Evolutionary conservation across 768 basidiomycete genomes (phyloP).

Genomic region (Mycena polygramma): DNA sequence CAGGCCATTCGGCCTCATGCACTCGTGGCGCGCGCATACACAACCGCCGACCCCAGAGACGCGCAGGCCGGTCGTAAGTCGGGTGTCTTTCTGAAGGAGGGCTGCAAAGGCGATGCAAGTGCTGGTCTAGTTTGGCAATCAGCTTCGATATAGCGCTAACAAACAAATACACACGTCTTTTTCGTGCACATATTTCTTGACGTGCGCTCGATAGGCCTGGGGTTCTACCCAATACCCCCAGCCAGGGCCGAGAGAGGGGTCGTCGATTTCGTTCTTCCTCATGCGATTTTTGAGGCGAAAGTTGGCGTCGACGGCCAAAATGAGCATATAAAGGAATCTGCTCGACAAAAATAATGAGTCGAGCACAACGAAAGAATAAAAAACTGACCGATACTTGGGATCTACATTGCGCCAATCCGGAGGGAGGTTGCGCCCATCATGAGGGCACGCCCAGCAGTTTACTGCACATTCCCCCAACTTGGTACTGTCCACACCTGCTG

Average conservation of each 20-base stretch:
- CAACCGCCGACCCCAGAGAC: constrained; percentile 28
- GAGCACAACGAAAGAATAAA: too few species aligned
- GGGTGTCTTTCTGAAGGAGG: constrained; percentile 21
- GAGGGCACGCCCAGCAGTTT: constrained; percentile 41
- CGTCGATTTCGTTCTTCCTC: constrained; percentile 20
- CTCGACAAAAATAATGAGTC: too few species aligned
- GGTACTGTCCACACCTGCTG: constrained; percentile 13
- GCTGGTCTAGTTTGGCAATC: too few species aligned
- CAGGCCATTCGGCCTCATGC: constrained; percentile 21
- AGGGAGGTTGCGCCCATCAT: constrained; percentile 27
- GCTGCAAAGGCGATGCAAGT: constrained; percentile 38
- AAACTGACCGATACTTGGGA: background rate
- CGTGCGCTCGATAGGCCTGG: background rate
- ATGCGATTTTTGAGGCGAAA: constrained; percentile 42
- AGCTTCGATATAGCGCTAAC: too few species aligned
- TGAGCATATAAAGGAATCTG: constrained; percentile 41
- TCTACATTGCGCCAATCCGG: background rate
- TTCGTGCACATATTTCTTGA: constrained; percentile 9
- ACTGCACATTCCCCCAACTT: constrained; percentile 31
- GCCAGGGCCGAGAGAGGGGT: constrained; percentile 27
- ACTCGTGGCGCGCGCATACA: constrained; percentile 38
- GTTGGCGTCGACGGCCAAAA: constrained; percentile 44
- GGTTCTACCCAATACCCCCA: constrained; percentile 27
- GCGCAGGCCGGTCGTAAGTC: constrained; percentile 22
- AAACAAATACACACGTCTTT: constrained; percentile 27